These are phyloP conservation scores for Zea mays DNA, from an alignment of 176 grass and related monocot species.

Conservation along the genomic window DNA sequence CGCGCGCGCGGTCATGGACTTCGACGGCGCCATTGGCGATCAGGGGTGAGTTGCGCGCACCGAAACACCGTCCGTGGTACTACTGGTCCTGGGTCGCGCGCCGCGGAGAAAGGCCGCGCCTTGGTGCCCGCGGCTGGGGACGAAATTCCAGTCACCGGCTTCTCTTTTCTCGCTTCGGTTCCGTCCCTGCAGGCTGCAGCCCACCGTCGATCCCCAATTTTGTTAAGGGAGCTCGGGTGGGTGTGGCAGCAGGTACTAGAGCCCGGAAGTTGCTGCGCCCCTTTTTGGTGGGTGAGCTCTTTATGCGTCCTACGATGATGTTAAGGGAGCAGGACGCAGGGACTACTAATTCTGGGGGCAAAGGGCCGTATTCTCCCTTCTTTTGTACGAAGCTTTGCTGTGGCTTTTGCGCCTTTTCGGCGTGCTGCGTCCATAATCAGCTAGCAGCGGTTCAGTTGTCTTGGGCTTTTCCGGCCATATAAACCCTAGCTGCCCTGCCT, in stretches of 20 bases:
- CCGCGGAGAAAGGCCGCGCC: not conserved
- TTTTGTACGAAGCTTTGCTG: slow-evolving; percentile 35
- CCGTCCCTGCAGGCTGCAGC: not conserved
- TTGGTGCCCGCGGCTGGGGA: not conserved
- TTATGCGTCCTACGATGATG: slow-evolving; percentile 19
- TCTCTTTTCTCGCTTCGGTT: slow-evolving; percentile 11
- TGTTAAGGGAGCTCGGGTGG: not conserved
- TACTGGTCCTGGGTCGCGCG: not conserved
- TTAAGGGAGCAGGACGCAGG: slow-evolving; percentile 12
- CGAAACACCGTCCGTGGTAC: not conserved
- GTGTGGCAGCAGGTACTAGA: slow-evolving; percentile 1
- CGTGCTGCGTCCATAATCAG: not conserved
- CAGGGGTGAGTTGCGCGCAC: not conserved
- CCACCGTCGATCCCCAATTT: slow-evolving; percentile 32
- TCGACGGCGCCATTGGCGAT: no score
- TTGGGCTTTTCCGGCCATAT: slow-evolving; percentile 19
- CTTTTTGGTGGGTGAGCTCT: slow-evolving; percentile 14
- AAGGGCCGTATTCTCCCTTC: slow-evolving; percentile 21
- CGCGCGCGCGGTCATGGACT: no score
- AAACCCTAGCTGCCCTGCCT: slow-evolving; percentile 24
- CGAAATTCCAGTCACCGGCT: slow-evolving; percentile 1
- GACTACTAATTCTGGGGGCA: slow-evolving; percentile 35
- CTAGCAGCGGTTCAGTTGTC: not conserved
- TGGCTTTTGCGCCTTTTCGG: slow-evolving; percentile 32
- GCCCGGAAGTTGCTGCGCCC: not conserved